phyloP scores from a whole-genome alignment of 2,329 filamentous ascomycete species.

The Trichoderma brevicompactum region DNA sequence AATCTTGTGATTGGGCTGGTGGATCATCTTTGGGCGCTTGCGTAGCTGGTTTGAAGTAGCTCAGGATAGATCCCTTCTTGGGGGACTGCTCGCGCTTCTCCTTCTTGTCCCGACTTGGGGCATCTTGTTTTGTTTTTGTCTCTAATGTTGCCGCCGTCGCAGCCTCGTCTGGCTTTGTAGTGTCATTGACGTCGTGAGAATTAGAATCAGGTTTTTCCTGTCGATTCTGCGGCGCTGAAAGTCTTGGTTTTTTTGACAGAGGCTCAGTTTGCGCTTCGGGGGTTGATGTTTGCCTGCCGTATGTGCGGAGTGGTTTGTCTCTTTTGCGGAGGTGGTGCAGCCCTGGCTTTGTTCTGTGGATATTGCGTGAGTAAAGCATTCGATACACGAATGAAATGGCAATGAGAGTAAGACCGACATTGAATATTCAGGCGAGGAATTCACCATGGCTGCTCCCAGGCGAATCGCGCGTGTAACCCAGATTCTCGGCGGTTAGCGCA shows the following conservation, averaged over 20 bases:
- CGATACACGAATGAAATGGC: constrained; percentile 21
- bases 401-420: constrained; percentile 32
- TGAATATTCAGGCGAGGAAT: constrained; percentile 39
- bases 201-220: not conserved
- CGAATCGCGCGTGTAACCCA: not conserved
- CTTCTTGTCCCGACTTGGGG: not conserved
- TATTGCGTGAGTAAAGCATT: not conserved
- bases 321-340: constrained; percentile 38
- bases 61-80: constrained; percentile 45
- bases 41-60: constrained; percentile 47
- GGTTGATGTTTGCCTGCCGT: constrained; percentile 43
- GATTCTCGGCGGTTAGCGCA: not conserved
- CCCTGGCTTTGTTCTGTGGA: constrained; percentile 40
- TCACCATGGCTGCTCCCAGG: constrained; percentile 30
- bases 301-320: constrained; percentile 46
- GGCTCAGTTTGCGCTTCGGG: constrained; percentile 37
- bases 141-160: not conserved
- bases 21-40: constrained; percentile 20
- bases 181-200: not conserved
- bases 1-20: constrained; percentile 3
- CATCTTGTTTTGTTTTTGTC: not conserved
- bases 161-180: not conserved
- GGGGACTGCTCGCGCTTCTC: not conserved
- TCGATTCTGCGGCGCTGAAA: not conserved
- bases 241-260: constrained; percentile 37